A percentile compares a stretch with the other conserved stretches of the same genome.
Conservation (phyloP, 495 filamentous ascomycete genomes). For the Neurospora africana region DNA sequence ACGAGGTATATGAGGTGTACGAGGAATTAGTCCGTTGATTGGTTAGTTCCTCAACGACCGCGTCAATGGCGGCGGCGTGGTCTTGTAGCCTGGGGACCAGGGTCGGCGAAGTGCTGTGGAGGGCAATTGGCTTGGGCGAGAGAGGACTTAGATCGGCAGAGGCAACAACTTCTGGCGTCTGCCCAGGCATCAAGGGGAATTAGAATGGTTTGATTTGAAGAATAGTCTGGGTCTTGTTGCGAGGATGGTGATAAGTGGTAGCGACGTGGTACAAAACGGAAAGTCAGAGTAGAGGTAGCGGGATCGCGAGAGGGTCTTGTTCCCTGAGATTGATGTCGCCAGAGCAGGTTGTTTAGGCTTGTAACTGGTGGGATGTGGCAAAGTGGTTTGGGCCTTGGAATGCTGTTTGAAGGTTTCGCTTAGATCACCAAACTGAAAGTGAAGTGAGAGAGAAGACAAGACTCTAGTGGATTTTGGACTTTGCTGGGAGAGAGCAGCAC, state of each 20-base stretch:
- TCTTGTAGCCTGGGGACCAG: constrained; percentile 29
- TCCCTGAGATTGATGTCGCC: not conserved
- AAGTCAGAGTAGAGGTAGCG: not conserved
- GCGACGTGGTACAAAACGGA: not conserved
- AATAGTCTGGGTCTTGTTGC: not conserved
- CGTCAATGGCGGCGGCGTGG: constrained; percentile 17
- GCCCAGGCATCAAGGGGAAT: constrained; percentile 25
- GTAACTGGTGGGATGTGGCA: not conserved
- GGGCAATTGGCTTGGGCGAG: constrained; percentile 16
- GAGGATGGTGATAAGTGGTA: not conserved
- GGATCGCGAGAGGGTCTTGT: not conserved
- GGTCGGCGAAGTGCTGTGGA: constrained; percentile 23
- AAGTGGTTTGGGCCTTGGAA: not conserved
- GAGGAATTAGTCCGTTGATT: not conserved
- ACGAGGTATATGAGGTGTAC: not conserved
- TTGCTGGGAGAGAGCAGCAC: not conserved
- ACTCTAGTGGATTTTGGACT: not conserved
- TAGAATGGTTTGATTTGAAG: not conserved
- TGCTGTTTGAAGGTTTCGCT: not conserved
- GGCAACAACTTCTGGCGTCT: constrained; percentile 24
- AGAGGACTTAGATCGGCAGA: constrained; percentile 27
- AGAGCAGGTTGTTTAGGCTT: not conserved
- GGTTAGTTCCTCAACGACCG: not conserved
- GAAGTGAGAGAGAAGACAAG: not conserved
- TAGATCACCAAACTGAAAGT: not conserved